Base-by-base conservation (phyloP, 1,284 basidiomycete genomes). In the Moniliophthora roreri region DNA sequence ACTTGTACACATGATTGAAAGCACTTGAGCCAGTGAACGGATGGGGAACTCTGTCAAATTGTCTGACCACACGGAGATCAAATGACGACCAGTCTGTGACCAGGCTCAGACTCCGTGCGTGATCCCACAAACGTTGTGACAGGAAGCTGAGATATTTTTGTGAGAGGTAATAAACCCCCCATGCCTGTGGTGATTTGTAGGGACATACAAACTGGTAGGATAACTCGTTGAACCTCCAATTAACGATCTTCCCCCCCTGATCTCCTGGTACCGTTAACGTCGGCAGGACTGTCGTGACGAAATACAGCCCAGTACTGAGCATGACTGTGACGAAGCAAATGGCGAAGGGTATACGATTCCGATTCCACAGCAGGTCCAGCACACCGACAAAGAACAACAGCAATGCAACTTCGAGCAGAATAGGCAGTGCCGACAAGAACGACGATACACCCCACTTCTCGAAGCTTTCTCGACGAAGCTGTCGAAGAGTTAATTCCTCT, bases 361-460 rank as follows among this genome's bases (percentile, higher is more conserved):
- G 45, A 16, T 35, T 41, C 55, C 55, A 57, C 3, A 57, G 35
- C 1, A 64, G 54, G 16, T 65, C 62, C 8, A 65, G 38, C 4
- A 65, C 21, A 4, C 70, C 70, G 3, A 53, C 56, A 18, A 69
- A 62, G 58, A 70, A 71, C 6, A 69, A 58, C 4, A 62, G 49
- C 3, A 69, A 53, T 0, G 69, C 60, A 13, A 62, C 41, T 42
- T 70, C 64, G 15, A 70, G 58, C 6, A 70, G 55, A 4, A 66
- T 41, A 0, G 68, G 68, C 1, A 71, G 59, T 11, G 61, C 47
- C 0, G 63, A 54, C 11, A 70, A 59, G 15, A 67, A 62, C 9
- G 53, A 56, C 10, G 60, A 54, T 1, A 70, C 65, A n/a, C 57
- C 57, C 69, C 69, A 71, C 26, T 53, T 55, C 5, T 59, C 50